These are phyloP conservation scores for Fusarium incarnatum DNA, from an alignment of 2,329 filamentous ascomycete species.

Conservation along the genomic window DNA sequence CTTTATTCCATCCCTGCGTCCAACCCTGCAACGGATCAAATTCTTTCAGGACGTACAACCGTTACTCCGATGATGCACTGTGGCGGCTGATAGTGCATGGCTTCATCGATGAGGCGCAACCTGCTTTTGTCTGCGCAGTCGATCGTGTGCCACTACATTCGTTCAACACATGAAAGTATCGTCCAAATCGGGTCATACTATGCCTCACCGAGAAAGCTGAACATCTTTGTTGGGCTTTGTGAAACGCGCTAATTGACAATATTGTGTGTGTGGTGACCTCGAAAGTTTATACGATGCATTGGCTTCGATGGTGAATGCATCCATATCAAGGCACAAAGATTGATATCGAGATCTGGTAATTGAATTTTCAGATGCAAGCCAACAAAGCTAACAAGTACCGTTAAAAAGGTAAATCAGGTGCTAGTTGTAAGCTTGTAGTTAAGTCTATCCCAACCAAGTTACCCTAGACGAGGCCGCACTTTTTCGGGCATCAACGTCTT, in stretches of 20 bases:
- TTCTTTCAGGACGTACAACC: conserved; percentile 9
- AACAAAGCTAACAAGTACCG: not conserved
- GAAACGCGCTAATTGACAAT: not conserved
- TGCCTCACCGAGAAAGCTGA: not conserved
- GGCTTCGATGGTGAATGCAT: not conserved
- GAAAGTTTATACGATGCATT: not conserved
- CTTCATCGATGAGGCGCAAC: conserved; percentile 11
- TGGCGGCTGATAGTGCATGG: conserved; percentile 11
- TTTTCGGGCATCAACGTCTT: not conserved
- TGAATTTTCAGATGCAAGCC: too few species aligned
- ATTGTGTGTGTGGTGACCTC: not conserved
- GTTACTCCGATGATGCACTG: not conserved
- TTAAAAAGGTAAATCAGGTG: not conserved
- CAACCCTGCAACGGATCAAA: conserved; percentile 23
- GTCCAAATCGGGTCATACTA: conserved; percentile 5
- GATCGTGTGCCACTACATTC: conserved; percentile 20
- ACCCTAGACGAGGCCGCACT: not conserved
- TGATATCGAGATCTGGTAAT: not conserved
- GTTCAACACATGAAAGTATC: conserved; percentile 14
- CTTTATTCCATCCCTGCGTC: conserved; percentile 32
- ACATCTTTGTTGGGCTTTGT: not conserved
- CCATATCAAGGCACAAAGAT: not conserved
- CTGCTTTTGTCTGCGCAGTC: conserved; percentile 1
- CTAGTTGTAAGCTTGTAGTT: not conserved
- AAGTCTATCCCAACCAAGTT: not conserved